Conservation (phyloP, 2,329 filamentous ascomycete species). For the Diplodia scrobiculata region DNA sequence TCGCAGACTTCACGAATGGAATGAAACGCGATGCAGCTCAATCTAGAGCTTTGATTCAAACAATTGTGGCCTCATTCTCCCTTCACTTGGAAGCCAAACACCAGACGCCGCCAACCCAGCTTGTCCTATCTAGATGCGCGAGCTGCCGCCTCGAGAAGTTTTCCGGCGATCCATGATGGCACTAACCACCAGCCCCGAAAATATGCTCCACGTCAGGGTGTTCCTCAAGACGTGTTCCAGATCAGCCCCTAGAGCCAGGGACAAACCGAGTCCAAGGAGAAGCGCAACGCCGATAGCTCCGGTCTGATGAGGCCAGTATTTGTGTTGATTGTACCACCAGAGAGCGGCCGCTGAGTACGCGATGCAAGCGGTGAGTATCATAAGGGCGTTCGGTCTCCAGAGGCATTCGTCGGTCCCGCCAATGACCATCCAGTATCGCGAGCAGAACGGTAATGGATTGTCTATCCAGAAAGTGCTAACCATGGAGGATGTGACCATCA, state of each 20-base stretch:
- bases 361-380: background rate
- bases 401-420: background rate
- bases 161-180: background rate
- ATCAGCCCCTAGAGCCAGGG: background rate
- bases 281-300: background rate
- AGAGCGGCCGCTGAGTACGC: background rate
- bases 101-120: background rate
- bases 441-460: slow-evolving; percentile 1
- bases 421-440: background rate
- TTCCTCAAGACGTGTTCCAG: background rate
- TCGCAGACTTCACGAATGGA: too few species aligned
- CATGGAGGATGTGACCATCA: slow-evolving; percentile 4
- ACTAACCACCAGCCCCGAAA: background rate
- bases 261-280: background rate
- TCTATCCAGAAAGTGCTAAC: background rate
- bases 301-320: background rate
- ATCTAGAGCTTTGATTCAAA: background rate
- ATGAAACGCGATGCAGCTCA: background rate
- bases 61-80: background rate
- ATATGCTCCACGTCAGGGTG: background rate
- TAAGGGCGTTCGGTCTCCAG: background rate
- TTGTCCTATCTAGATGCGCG: background rate
- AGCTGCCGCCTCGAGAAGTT: background rate
- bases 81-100: background rate
- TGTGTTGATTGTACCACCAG: background rate